Percentiles rank a stretch among this genome's conserved stretches.
Evolutionary conservation across 2,329 filamentous ascomycete species (phyloP).

Genomic region (Pseudonectria buxi): DNA sequence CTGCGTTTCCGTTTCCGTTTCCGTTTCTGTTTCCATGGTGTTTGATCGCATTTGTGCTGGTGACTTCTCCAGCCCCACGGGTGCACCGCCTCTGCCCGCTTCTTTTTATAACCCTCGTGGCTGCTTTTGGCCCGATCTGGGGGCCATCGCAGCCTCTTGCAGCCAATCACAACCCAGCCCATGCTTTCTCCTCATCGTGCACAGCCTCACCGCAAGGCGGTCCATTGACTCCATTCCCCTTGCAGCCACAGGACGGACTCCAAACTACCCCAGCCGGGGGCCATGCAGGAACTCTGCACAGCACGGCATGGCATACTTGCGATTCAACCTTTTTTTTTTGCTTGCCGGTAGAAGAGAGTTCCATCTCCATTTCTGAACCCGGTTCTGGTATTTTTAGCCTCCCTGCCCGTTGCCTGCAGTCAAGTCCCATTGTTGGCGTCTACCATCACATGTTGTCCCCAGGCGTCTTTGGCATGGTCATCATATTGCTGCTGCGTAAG

Average conservation of each 20-base stretch:
- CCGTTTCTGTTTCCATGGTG: too few species aligned
- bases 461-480: too few species aligned
- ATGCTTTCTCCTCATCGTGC: too few species aligned
- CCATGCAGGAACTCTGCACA: conserved; percentile 19
- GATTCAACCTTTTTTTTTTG: conserved; percentile 12
- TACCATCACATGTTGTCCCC: too few species aligned
- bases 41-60: too few species aligned
- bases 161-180: conserved; percentile 14
- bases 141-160: conserved; percentile 6
- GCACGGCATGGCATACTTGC: conserved; percentile 15
- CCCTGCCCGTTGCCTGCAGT: too few species aligned
- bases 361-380: too few species aligned
- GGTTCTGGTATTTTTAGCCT: too few species aligned
- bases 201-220: too few species aligned
- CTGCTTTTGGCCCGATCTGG: conserved; percentile 3
- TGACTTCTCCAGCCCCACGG: not conserved
- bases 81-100: conserved; percentile 23
- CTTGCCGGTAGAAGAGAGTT: not conserved
- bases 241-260: conserved; percentile 11
- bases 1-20: too few species aligned
- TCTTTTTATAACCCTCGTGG: conserved; percentile 22
- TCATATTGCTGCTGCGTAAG: too few species aligned
- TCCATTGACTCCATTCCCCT: conserved; percentile 13
- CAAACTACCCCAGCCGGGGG: conserved; percentile 15
- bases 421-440: too few species aligned